Percentiles rank a stretch among this genome's conserved stretches.
Evolutionary conservation across 257 asterid species (phyloP).

Genomic region (Leonotis leonurus): DNA sequence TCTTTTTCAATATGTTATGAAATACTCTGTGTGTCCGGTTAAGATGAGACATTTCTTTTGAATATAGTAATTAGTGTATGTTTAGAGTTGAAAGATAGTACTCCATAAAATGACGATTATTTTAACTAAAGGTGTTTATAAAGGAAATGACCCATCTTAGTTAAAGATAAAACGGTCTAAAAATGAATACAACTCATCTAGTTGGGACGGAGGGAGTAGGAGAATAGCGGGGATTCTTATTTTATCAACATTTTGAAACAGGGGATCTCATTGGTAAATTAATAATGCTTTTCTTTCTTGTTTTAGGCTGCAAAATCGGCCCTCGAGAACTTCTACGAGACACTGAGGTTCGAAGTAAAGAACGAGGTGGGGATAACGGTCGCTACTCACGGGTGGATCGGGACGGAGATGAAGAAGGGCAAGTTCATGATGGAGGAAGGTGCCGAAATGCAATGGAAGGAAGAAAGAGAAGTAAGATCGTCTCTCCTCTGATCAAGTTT

Average conservation of each 20-base stretch:
- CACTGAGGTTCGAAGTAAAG: slow-evolving; percentile 69
- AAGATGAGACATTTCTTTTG: too few relatives aligned
- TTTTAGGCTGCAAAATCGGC: slow-evolving; percentile 84
- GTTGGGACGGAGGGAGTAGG: too few relatives aligned
- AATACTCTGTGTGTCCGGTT: too few relatives aligned
- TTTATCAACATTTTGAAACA: background rate
- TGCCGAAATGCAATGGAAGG: slow-evolving; percentile 97
- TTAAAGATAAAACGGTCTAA: too few relatives aligned
- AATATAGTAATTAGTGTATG: too few relatives aligned
- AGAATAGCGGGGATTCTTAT: too few relatives aligned
- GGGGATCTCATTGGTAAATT: background rate
- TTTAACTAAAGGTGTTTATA: too few relatives aligned
- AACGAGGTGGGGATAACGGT: slow-evolving; percentile 73
- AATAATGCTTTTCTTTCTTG: background rate
- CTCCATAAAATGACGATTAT: too few relatives aligned
- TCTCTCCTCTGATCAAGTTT: background rate
- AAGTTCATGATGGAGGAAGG: slow-evolving; percentile 87
- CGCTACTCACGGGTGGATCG: slow-evolving; percentile 90
- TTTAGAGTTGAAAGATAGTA: too few relatives aligned
- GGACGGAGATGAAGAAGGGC: slow-evolving; percentile 69
- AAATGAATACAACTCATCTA: too few relatives aligned
- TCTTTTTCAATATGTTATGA: background rate
- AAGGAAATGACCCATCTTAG: too few relatives aligned
- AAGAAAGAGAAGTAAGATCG: slow-evolving; percentile 69
- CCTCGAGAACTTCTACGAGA: slow-evolving; percentile 72